phyloP scores from a whole-genome alignment of 108 stramenopile species.

The Bacterosira constricta region DNA sequence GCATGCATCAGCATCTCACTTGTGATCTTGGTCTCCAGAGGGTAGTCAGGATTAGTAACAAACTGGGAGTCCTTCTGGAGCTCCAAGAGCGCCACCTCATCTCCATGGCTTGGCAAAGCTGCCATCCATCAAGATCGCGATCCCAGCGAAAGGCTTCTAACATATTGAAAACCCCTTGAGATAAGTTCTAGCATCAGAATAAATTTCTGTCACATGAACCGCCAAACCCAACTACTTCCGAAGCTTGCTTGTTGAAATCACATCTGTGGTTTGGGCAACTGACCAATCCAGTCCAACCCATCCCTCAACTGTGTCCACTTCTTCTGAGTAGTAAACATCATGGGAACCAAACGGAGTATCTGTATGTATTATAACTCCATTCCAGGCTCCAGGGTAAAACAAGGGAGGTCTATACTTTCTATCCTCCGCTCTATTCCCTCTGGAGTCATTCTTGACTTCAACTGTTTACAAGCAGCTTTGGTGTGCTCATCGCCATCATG shows the following conservation, averaged over 20 bases:
- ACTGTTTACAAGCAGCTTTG: not conserved
- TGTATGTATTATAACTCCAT: constrained; percentile 1
- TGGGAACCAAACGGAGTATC: not conserved
- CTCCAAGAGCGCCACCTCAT: not conserved
- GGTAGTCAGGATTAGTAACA: not conserved
- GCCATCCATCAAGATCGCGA: constrained; percentile 23
- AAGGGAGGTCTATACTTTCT: constrained; percentile 9
- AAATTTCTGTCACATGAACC: constrained; percentile 7
- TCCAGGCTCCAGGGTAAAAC: constrained; percentile 3
- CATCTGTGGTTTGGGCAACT: too few relatives aligned
- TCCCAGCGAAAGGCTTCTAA: constrained; percentile 16
- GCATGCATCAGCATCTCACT: constrained; percentile 8
- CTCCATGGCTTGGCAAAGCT: not conserved
- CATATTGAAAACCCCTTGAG: constrained; percentile 21
- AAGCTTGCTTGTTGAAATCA: too few relatives aligned
- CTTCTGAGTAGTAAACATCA: not conserved
- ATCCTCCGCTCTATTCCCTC: not conserved
- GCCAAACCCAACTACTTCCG: too few relatives aligned
- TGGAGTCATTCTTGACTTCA: constrained; percentile 15
- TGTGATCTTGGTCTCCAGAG: constrained; percentile 6
- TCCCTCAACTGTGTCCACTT: constrained; percentile 11
- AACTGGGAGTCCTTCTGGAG: not conserved
- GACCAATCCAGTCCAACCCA: too few relatives aligned
- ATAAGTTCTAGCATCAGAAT: constrained; percentile 2
- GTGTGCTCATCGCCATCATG: not conserved